phyloP scores from a whole-genome alignment of 352 stramenopile species.

The Phytophthora ramorum region DNA sequence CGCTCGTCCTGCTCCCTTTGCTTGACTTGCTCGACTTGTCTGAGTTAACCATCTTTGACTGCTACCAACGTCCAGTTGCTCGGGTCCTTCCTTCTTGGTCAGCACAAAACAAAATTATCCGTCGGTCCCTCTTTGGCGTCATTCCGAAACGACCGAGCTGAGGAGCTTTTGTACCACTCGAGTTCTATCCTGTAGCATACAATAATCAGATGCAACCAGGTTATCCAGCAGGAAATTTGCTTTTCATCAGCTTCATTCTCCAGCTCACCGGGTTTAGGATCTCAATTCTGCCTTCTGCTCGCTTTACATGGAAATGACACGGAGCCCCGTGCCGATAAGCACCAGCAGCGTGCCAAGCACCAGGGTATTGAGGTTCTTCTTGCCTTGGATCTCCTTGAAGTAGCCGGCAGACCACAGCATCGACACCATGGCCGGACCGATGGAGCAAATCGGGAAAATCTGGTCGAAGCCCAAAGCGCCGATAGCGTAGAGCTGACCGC shows the following conservation, averaged over 20 bases:
- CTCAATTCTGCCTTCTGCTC: background rate
- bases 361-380: constrained; percentile 66
- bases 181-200: background rate
- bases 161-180: background rate
- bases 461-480: constrained; percentile 81
- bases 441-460: constrained; percentile 83
- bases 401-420: constrained; percentile 87
- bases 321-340: constrained; percentile 70
- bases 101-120: constrained; percentile 9
- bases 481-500: constrained; percentile 76
- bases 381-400: constrained; percentile 85
- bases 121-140: background rate
- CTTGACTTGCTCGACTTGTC: constrained; percentile 4
- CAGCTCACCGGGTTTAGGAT: background rate
- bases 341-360: constrained; percentile 68
- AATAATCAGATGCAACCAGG: background rate
- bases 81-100: background rate
- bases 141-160: constrained; percentile 10
- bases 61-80: background rate
- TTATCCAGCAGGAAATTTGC: background rate
- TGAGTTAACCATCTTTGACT: constrained; percentile 5
- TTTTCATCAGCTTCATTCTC: constrained; percentile 13
- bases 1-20: constrained; percentile 4
- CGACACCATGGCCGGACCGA: constrained; percentile 82
- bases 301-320: constrained; percentile 58